Conservation (phyloP, 1,139 yeast genomes). For the Zygosaccharomyces sapae region DNA sequence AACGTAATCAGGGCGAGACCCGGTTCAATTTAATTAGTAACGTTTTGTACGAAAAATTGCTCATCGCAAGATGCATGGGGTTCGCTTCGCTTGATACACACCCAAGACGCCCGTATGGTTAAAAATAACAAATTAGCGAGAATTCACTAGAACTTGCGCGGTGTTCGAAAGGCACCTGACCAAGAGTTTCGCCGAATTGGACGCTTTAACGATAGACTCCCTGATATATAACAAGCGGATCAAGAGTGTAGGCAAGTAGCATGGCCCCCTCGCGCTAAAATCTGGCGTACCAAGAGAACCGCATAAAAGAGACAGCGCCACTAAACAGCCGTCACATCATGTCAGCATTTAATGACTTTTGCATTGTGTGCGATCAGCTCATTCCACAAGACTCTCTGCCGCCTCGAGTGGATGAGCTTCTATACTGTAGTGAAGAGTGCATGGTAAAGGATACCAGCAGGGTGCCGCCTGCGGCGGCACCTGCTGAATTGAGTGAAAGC, state of each 20-base stretch:
- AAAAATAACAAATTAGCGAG: background rate
- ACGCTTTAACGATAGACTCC: background rate
- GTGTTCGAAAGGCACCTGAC: background rate
- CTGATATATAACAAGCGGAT: background rate
- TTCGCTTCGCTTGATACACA: background rate
- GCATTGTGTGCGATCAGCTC: slow-evolving; percentile 61
- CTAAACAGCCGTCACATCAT: slow-evolving; percentile 20
- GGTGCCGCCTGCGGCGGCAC: slow-evolving; percentile 17
- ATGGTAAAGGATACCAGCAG: slow-evolving; percentile 41
- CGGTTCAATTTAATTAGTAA: background rate
- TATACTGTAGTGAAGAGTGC: slow-evolving; percentile 60
- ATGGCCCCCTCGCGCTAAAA: background rate
- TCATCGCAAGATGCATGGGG: background rate
- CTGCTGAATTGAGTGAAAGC: slow-evolving; percentile 8
- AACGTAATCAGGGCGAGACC: background rate
- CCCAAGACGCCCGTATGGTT: background rate
- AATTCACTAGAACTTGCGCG: background rate
- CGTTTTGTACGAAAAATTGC: background rate
- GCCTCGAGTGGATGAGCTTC: slow-evolving; percentile 36
- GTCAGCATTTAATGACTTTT: slow-evolving; percentile 63
- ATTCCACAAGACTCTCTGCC: slow-evolving; percentile 35
- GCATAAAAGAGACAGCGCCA: too few species aligned
- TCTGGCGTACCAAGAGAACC: background rate
- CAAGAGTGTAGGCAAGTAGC: background rate
- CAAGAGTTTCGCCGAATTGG: background rate